Evolutionary conservation across 2,329 filamentous ascomycete species (phyloP).

Genomic region (Emmonsiellopsis sp.): DNA sequence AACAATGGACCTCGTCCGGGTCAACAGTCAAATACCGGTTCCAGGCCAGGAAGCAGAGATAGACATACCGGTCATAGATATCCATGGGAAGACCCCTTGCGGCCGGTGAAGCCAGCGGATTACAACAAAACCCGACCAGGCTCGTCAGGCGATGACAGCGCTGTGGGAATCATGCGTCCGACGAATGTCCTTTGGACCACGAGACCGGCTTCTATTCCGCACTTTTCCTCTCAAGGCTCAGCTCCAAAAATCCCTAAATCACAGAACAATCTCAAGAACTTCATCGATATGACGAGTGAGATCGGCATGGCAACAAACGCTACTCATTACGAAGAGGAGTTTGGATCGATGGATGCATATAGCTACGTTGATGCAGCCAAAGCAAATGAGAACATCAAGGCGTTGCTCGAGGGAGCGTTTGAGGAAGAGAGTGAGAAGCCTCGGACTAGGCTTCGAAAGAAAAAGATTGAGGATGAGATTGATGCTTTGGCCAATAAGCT

Average conservation of each 20-base stretch:
- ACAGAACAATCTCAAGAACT: slow-evolving; percentile 34
- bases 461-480: slow-evolving; percentile 29
- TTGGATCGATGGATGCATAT: slow-evolving; percentile 46
- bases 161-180: slow-evolving; percentile 40
- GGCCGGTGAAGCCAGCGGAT: slow-evolving; percentile 1
- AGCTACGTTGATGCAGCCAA: slow-evolving; percentile 40
- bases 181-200: slow-evolving; percentile 39
- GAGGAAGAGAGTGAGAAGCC: slow-evolving; percentile 40
- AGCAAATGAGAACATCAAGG: slow-evolving; percentile 44
- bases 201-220: slow-evolving; percentile 40
- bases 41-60: neutral
- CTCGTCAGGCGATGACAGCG: slow-evolving; percentile 19
- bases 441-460: slow-evolving; percentile 28
- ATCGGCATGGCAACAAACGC: slow-evolving; percentile 40
- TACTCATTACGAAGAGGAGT: slow-evolving; percentile 38
- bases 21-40: neutral
- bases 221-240: slow-evolving; percentile 36
- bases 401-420: slow-evolving; percentile 41
- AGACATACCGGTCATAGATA: neutral
- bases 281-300: slow-evolving; percentile 42
- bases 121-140: slow-evolving; percentile 22
- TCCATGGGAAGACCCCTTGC: neutral
- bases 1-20: neutral
- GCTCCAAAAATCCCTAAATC: slow-evolving; percentile 30
- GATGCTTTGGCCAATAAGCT: slow-evolving; percentile 36